Evolutionary conservation across 1,284 basidiomycete species (phyloP).

Genomic region (Tilletia horrida): DNA sequence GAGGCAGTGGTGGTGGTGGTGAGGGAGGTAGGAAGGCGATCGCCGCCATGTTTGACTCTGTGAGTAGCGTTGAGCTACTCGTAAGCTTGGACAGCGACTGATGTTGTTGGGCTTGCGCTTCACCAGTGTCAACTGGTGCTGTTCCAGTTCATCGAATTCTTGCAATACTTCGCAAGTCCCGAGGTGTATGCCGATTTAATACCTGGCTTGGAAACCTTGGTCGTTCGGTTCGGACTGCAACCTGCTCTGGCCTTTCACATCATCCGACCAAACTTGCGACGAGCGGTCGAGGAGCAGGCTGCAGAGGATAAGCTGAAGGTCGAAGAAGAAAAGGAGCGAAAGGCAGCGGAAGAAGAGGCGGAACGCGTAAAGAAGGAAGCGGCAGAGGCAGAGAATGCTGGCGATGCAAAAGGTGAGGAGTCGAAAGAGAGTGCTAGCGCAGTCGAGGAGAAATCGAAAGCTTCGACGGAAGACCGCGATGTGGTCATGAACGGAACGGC

Average conservation of each 20-base stretch:
- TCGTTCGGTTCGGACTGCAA: conserved; percentile 45
- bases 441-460: not conserved
- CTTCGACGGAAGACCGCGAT: conserved; percentile 6
- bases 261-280: conserved; percentile 38
- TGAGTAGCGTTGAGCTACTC: not conserved
- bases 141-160: conserved; percentile 53
- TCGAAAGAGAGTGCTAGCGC: not conserved
- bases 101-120: not conserved
- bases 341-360: conserved; percentile 10
- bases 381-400: conserved; percentile 20
- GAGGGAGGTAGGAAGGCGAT: conserved; percentile 1
- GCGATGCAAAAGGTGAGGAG: conserved; percentile 16
- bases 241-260: conserved; percentile 51
- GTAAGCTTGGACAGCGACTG: not conserved
- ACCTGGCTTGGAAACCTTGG: conserved; percentile 35
- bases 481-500: not conserved
- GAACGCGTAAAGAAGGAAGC: not conserved
- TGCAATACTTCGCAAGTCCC: conserved; percentile 40
- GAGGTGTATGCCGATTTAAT: conserved; percentile 39
- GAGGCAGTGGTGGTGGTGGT: conserved; percentile 39
- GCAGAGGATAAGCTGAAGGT: conserved; percentile 10
- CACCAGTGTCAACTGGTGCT: conserved; percentile 27
- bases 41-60: conserved; percentile 39
- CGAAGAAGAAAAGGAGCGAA: conserved; percentile 3
- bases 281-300: not conserved